Conservation (phyloP, 2,329 filamentous ascomycete species). For the Bimuria novae-zelandiae region DNA sequence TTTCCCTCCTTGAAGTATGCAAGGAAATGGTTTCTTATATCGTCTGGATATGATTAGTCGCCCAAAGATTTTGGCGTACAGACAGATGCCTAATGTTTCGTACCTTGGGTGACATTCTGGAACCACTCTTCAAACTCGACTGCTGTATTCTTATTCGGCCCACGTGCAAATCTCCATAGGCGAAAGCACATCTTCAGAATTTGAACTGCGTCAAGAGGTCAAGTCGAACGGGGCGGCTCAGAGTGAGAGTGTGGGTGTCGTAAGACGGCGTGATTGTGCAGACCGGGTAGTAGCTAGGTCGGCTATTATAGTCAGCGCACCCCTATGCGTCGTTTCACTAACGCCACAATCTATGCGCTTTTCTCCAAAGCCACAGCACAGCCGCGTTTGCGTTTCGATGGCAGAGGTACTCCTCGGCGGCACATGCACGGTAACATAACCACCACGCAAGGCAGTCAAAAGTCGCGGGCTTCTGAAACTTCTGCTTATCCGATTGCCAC, state of each 20-base stretch:
- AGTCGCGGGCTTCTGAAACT: slow-evolving; percentile 4
- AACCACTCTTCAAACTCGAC: slow-evolving; percentile 7
- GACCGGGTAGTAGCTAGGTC: slow-evolving; percentile 5
- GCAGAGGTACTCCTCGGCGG: background rate
- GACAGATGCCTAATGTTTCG: slow-evolving; percentile 5
- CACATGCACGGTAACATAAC: slow-evolving; percentile 2
- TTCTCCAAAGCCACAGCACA: background rate
- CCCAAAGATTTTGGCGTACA: slow-evolving; percentile 5
- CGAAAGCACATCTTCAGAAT: slow-evolving; percentile 1
- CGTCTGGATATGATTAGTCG: slow-evolving; percentile 7
- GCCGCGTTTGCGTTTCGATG: background rate
- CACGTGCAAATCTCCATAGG: slow-evolving; percentile 5
- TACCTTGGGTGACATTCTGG: slow-evolving; percentile 7
- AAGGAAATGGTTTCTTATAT: slow-evolving; percentile 7
- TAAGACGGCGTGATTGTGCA: slow-evolving; percentile 1
- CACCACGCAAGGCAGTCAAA: slow-evolving; percentile 5
- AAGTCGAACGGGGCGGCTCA: background rate
- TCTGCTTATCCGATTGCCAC: slow-evolving; percentile 1
- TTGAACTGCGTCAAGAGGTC: slow-evolving; percentile 4
- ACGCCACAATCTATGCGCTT: slow-evolving; percentile 3
- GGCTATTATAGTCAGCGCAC: slow-evolving; percentile 6
- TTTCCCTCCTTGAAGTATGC: slow-evolving; percentile 8
- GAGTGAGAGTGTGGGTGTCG: slow-evolving; percentile 2
- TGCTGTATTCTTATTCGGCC: slow-evolving; percentile 5
- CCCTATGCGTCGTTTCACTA: slow-evolving; percentile 2